Evolutionary conservation across 2,329 filamentous ascomycete genomes (phyloP).

Genomic region (Chlorencoelia australis): DNA sequence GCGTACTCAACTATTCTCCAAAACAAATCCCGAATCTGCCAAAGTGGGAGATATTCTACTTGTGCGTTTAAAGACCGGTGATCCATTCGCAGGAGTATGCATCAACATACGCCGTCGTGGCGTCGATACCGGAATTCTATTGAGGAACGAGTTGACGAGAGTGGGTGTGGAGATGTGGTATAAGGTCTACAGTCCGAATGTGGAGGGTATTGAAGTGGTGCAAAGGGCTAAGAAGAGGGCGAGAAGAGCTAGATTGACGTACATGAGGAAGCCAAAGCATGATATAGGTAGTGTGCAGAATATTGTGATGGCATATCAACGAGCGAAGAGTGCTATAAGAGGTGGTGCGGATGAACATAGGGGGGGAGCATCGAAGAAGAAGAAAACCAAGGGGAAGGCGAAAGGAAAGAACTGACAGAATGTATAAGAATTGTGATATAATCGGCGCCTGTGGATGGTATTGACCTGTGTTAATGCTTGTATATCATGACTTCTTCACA

Average conservation of each 20-base stretch:
- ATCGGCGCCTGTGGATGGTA: too few species aligned
- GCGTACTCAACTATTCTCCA: slow-evolving; percentile 71
- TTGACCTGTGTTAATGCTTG: slow-evolving; percentile 14
- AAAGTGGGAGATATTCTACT: slow-evolving; percentile 85
- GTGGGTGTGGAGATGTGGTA: slow-evolving; percentile 95
- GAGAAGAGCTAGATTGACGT: slow-evolving; percentile 78
- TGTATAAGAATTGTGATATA: too few species aligned
- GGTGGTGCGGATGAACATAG: slow-evolving; percentile 13
- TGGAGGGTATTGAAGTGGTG: slow-evolving; percentile 87
- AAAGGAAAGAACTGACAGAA: slow-evolving; percentile 20
- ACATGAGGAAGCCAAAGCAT: slow-evolving; percentile 80
- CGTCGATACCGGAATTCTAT: slow-evolving; percentile 76
- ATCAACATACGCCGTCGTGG: slow-evolving; percentile 81
- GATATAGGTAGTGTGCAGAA: slow-evolving; percentile 80
- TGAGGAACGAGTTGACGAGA: slow-evolving; percentile 77
- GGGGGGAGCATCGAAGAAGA: slow-evolving; percentile 7
- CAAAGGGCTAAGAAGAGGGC: slow-evolving; percentile 77
- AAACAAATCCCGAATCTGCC: slow-evolving; percentile 65
- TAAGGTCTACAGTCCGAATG: slow-evolving; percentile 86
- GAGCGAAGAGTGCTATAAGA: slow-evolving; percentile 38
- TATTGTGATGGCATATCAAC: slow-evolving; percentile 58
- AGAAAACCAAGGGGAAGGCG: slow-evolving; percentile 21
- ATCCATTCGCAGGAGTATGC: slow-evolving; percentile 84
- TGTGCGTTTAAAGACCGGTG: slow-evolving; percentile 72
- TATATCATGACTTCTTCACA: too few species aligned